A percentile compares a stretch with the other conserved stretches of the same genome.
Evolutionary conservation across 2,329 filamentous ascomycete genomes (phyloP).

Genomic region (Chaetomiaceae sp.): DNA sequence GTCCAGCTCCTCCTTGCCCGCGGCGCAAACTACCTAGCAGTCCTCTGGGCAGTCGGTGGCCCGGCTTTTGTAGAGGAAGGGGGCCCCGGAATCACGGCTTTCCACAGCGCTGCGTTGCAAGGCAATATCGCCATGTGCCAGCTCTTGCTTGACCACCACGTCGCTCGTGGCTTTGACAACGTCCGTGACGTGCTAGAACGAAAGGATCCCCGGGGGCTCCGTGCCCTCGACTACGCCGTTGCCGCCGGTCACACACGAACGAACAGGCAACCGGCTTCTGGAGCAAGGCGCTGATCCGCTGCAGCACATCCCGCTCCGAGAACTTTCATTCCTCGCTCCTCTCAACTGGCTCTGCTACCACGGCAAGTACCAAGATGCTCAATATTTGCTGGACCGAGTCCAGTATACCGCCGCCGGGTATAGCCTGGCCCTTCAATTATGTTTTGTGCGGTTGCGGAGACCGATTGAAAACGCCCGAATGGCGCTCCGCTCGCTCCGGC

Average conservation of each 20-base stretch:
- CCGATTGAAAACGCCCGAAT: no score
- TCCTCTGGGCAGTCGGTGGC: not conserved
- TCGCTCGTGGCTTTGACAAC: not conserved
- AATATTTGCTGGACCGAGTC: not conserved
- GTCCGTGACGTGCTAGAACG: not conserved
- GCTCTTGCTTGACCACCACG: not conserved
- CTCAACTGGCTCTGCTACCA: conserved; percentile 1
- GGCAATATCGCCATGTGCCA: conserved; percentile 1
- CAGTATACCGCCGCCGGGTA: not conserved
- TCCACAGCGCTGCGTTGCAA: conserved; percentile 4
- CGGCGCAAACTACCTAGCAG: not conserved
- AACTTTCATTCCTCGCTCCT: not conserved
- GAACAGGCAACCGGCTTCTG: not conserved
- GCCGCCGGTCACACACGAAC: conserved; percentile 1
- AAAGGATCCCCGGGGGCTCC: not conserved
- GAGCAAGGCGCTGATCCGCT: not conserved
- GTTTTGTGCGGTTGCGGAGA: not conserved
- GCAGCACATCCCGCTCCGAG: not conserved
- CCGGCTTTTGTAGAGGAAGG: no score
- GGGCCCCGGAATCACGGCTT: not conserved
- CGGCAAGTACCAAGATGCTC: not conserved
- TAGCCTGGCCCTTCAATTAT: not conserved
- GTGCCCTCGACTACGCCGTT: conserved; percentile 1
- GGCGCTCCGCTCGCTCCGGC: no score
- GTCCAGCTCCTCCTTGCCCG: not conserved